These are phyloP conservation scores for Kurtzmaniella quercitrusa DNA, from an alignment of 1,139 yeast genomes.

Conservation along the genomic window DNA sequence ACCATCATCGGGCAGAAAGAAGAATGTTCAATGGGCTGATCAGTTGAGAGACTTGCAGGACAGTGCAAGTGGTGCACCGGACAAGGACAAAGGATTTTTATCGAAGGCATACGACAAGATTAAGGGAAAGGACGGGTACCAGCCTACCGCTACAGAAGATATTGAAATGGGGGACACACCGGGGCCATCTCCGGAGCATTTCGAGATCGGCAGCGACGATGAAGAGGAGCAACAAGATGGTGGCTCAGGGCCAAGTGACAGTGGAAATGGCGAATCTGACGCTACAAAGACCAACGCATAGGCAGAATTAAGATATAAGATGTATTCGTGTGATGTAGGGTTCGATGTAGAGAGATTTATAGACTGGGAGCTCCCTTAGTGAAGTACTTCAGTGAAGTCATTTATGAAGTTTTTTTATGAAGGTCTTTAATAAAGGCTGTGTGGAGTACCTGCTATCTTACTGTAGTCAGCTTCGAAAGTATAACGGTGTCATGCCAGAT, in stretches of 20 bases:
- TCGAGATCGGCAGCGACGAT: slow-evolving; percentile 46
- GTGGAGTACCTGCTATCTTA: too few species aligned
- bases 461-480: too few species aligned
- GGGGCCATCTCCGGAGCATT: slow-evolving; percentile 15
- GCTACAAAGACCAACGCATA: background rate
- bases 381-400: too few species aligned
- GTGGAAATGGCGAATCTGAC: background rate
- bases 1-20: slow-evolving; percentile 36
- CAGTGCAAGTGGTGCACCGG: slow-evolving; percentile 7
- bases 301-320: background rate
- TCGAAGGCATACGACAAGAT: slow-evolving; percentile 38
- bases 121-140: slow-evolving; percentile 20
- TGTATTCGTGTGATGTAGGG: background rate
- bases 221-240: slow-evolving; percentile 18
- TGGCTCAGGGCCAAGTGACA: background rate
- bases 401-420: too few species aligned
- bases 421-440: too few species aligned
- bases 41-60: slow-evolving; percentile 38
- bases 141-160: slow-evolving; percentile 25
- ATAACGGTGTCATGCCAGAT: too few species aligned
- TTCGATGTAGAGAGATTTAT: too few species aligned
- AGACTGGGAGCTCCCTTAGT: too few species aligned
- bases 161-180: slow-evolving; percentile 32
- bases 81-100: slow-evolving; percentile 19
- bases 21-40: slow-evolving; percentile 59